Evolutionary conservation across 2,329 filamentous ascomycete genomes (phyloP).

Genomic region (Pseudogymnoascus verrucosus): DNA sequence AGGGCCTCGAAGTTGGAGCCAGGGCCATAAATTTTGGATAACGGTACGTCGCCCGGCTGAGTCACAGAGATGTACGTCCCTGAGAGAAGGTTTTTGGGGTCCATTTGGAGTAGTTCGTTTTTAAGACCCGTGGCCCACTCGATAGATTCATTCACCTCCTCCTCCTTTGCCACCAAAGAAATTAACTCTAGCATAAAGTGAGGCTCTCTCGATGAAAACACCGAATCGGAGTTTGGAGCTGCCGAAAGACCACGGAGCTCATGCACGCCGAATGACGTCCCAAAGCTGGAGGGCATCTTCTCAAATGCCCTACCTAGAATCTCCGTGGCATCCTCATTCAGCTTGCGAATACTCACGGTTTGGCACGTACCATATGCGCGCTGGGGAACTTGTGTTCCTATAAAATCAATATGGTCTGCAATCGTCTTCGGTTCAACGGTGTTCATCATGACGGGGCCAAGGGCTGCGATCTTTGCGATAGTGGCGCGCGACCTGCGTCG

Average conservation of each 20-base stretch:
- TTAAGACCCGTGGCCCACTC: conserved; percentile 20
- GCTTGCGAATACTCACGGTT: too few species aligned
- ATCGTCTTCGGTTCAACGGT: too few species aligned
- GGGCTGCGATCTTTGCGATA: too few species aligned
- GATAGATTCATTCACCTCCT: conserved; percentile 20
- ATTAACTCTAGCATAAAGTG: conserved; percentile 33
- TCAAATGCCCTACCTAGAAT: conserved; percentile 7
- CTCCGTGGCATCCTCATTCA: too few species aligned
- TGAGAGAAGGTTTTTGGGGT: conserved; percentile 23
- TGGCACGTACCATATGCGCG: too few species aligned
- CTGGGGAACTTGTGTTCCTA: too few species aligned
- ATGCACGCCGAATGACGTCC: conserved; percentile 26
- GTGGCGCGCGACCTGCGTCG: too few species aligned
- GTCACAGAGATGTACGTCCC: conserved; percentile 29
- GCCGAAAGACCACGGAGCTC: conserved; percentile 22
- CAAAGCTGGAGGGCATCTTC: conserved; percentile 22
- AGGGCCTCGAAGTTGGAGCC: conserved; percentile 18
- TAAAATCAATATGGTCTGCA: too few species aligned
- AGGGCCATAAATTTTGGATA: conserved; percentile 26
- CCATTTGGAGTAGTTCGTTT: conserved; percentile 19
- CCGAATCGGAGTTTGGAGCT: conserved; percentile 17
- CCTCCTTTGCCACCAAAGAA: conserved; percentile 17
- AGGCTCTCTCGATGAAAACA: conserved; percentile 26
- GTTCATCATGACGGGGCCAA: too few species aligned
- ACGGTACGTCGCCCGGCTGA: conserved; percentile 20